Conservation (phyloP, 345 rosid species). For the Fremontodendron californicum region DNA sequence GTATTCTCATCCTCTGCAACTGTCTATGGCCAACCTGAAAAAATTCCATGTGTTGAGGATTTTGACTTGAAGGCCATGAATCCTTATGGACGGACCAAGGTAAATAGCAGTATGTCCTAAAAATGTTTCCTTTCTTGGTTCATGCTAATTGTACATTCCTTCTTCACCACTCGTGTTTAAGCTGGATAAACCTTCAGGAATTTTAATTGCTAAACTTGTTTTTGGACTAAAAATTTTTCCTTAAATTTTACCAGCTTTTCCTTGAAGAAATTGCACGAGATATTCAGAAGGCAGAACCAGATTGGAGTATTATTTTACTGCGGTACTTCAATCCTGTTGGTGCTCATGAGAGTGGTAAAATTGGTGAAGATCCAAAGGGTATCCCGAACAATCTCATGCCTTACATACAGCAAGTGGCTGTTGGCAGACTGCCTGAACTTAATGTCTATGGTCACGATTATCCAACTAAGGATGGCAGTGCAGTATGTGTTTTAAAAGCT, state of each 20-base stretch:
- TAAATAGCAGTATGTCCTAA: constrained; percentile 15
- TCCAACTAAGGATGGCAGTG: constrained; percentile 86
- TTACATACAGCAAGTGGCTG: constrained; percentile 95
- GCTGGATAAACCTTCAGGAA: not conserved
- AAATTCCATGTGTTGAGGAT: constrained; percentile 79
- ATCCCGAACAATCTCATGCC: constrained; percentile 96
- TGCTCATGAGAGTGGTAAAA: constrained; percentile 88
- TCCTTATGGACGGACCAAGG: constrained; percentile 97
- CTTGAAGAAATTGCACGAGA: constrained; percentile 92
- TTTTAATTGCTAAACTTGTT: not conserved
- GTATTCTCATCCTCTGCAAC: constrained; percentile 99
- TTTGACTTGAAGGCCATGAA: constrained; percentile 72
- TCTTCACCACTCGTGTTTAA: not conserved
- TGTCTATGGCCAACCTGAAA: constrained; percentile 92
- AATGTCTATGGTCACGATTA: constrained; percentile 88
- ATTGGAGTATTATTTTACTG: constrained; percentile 77
- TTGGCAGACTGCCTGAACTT: constrained; percentile 86
- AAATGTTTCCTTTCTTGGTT: not conserved
- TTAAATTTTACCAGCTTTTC: too few species aligned
- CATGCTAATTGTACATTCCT: not conserved
- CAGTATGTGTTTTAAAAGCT: constrained; percentile 45
- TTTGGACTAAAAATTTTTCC: too few species aligned
- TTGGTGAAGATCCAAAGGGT: constrained; percentile 97
- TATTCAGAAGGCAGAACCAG: constrained; percentile 79
- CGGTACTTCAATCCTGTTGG: too few species aligned